Evolutionary conservation across 192 early-diverging fungal genomes (phyloP), one percentile per base, ranked within the genome.

Genomic region (Backusella luteola): DNA sequence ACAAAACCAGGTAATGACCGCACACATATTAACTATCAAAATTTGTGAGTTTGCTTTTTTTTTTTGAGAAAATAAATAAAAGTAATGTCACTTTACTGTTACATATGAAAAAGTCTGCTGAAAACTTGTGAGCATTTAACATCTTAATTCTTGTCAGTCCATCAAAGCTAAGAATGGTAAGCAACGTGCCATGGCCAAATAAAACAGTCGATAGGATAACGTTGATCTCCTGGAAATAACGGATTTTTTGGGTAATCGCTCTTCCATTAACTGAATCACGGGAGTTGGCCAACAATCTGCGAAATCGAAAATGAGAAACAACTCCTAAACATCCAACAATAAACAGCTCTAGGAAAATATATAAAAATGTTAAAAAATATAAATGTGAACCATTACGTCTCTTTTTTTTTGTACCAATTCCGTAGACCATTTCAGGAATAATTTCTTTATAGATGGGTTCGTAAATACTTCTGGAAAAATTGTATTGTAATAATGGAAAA

Each of bases 361-460:
- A 63, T 29, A 26, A 3, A 74, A 21, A 21, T 52, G 49, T 69
- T 29, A 38, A 34, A 49, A 49, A 49, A n/a, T 8, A 17, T 42
- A 38, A 26, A n/a, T 49, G 14, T 36, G 15, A 36, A 23, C 4
- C 32, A 32, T 15, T 44, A 12, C 19, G 5, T 44, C 68, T 34
- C 29, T 34, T n/a, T 66, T 42, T 11, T 21, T 39, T 12, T 69
- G 34, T 70, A 76, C 75, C 75, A 67, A 76, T 70, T 9, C 77
- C 79, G 35, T 85, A 85, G 19, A 77, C 79, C 15, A 85, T 68
- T 72, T 85, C 79, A 53, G 84, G 84, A n/a, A 83, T 75, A n/a
- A 83, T 71, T 73, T 85, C 84, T 68, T 78, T 82, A 46, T 71
- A 82, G 29, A 44, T 78, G 3, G 71, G 67, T 0, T 78, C 74